Conservation (phyloP, 371 early-diverging fungal species). For the Mucor piriformis region DNA sequence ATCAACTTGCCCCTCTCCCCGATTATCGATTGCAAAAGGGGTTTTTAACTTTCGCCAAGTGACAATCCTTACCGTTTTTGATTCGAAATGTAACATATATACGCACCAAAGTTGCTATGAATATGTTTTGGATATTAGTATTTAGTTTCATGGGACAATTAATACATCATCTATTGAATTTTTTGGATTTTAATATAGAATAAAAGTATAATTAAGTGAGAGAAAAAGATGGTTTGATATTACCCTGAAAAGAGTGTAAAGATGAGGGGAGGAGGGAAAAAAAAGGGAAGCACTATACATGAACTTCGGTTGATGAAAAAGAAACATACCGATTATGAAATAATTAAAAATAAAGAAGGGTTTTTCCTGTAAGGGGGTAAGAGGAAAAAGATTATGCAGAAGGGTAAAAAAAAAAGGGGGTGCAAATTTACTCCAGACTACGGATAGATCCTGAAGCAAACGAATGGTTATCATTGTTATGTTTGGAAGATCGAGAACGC, state of each 20-base stretch:
- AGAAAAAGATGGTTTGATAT: neutral
- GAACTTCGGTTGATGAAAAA: slow-evolving; percentile 15
- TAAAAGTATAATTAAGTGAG: slow-evolving; percentile 1
- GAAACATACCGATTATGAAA: slow-evolving; percentile 14
- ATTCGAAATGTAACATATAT: too few species aligned
- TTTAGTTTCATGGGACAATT: neutral
- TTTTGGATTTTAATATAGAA: neutral
- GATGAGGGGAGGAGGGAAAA: neutral
- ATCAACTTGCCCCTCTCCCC: too few species aligned
- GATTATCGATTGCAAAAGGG: too few species aligned
- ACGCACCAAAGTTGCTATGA: neutral
- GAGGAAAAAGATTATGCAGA: slow-evolving; percentile 15
- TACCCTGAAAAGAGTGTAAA: neutral
- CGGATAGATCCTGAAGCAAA: slow-evolving; percentile 19
- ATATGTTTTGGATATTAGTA: neutral
- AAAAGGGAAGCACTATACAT: slow-evolving; percentile 19
- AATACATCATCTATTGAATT: slow-evolving; percentile 1
- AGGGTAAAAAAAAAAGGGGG: neutral
- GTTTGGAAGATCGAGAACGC: slow-evolving; percentile 28
- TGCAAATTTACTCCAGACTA: slow-evolving; percentile 11
- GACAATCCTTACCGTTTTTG: too few species aligned
- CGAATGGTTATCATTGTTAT: slow-evolving; percentile 16
- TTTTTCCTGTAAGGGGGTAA: neutral
- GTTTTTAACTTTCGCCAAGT: too few species aligned
- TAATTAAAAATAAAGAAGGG: neutral